Evolutionary conservation across 1,139 yeast species (phyloP).

Genomic region (Kurtzmaniella quercitrusa): DNA sequence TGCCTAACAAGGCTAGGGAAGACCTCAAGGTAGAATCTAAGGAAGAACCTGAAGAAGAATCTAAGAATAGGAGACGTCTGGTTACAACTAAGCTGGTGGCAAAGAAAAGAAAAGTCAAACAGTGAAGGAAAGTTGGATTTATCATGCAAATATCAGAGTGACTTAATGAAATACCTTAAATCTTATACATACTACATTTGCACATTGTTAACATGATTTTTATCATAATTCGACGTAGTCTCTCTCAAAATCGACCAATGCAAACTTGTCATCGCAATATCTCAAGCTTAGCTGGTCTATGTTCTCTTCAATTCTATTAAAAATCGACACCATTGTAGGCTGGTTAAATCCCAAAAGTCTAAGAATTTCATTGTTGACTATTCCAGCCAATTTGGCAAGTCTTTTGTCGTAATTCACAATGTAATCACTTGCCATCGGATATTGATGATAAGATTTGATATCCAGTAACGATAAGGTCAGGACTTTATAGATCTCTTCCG

Average conservation of each 20-base stretch:
- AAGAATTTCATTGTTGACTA: conserved; percentile 28
- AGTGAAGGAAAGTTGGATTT: too few species aligned
- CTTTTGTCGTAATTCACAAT: conserved; percentile 20
- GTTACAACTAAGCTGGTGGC: not conserved
- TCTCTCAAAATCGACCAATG: conserved; percentile 35
- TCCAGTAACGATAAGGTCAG: conserved; percentile 27
- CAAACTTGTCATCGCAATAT: conserved; percentile 31
- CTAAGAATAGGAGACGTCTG: too few species aligned
- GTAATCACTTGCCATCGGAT: conserved; percentile 19
- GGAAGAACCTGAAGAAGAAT: too few species aligned
- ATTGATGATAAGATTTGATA: conserved; percentile 16
- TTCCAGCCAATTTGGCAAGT: conserved; percentile 15
- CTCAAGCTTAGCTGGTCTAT: conserved; percentile 27
- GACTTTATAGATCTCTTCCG: conserved; percentile 19
- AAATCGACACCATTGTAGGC: conserved; percentile 32
- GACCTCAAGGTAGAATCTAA: not conserved
- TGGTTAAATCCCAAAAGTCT: conserved; percentile 22
- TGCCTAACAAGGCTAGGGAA: not conserved
- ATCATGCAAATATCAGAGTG: too few species aligned
- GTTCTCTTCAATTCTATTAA: conserved; percentile 29
- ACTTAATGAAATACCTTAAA: not conserved
- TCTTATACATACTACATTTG: not conserved
- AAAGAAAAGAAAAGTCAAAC: not conserved
- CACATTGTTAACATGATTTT: not conserved
- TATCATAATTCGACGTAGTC: conserved; percentile 30